These are phyloP conservation scores for Penicillium paneum DNA, from an alignment of 2,329 filamentous ascomycete species.

Conservation along the genomic window DNA sequence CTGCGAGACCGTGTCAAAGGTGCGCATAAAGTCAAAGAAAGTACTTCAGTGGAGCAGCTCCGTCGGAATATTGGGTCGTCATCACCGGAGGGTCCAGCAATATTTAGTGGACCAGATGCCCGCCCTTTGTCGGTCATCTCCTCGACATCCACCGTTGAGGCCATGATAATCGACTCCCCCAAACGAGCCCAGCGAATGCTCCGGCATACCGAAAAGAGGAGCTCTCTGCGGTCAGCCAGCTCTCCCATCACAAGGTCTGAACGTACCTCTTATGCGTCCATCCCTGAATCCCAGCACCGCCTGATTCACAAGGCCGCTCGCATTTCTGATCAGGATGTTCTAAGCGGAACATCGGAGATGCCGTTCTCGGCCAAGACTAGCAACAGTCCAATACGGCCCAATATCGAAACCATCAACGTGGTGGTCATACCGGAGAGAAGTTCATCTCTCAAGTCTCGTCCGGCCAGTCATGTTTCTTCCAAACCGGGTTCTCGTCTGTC, in stretches of 20 bases:
- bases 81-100: slow-evolving; percentile 29
- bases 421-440: slow-evolving; percentile 48
- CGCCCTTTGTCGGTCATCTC: slow-evolving; percentile 52
- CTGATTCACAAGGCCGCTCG: slow-evolving; percentile 51
- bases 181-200: slow-evolving; percentile 46
- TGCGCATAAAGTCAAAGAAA: slow-evolving; percentile 25
- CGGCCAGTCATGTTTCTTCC: slow-evolving; percentile 39
- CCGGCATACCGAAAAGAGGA: slow-evolving; percentile 54
- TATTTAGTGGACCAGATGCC: slow-evolving; percentile 28
- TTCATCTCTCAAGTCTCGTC: slow-evolving; percentile 43
- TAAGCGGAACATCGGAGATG: slow-evolving; percentile 43
- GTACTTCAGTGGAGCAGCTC: slow-evolving; percentile 47
- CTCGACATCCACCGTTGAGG: slow-evolving; percentile 55
- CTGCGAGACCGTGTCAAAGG: slow-evolving; percentile 35
- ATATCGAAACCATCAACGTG: slow-evolving; percentile 45
- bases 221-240: slow-evolving; percentile 50
- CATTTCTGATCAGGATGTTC: slow-evolving; percentile 48
- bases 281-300: slow-evolving; percentile 46
- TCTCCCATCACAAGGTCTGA: slow-evolving; percentile 46
- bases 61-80: slow-evolving; percentile 53
- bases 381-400: slow-evolving; percentile 28
- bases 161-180: slow-evolving; percentile 53
- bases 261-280: slow-evolving; percentile 45
- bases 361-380: slow-evolving; percentile 35
- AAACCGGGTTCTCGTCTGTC: slow-evolving; percentile 40